phyloP scores from a whole-genome alignment of 2,329 filamentous ascomycete species.

The Pseudogymnoascus sp. region DNA sequence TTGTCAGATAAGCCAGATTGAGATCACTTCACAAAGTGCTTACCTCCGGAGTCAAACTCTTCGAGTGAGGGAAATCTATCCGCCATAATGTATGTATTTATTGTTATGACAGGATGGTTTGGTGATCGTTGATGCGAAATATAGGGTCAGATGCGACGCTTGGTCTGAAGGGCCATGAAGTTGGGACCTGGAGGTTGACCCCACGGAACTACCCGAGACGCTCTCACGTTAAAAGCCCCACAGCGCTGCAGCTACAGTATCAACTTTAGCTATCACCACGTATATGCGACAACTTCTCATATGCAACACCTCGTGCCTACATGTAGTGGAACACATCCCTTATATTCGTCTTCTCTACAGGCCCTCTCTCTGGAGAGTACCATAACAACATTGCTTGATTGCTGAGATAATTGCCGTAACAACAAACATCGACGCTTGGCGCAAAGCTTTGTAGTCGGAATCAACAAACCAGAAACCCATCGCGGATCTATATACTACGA shows the following conservation, averaged over 20 bases:
- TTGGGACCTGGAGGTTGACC: constrained; percentile 5
- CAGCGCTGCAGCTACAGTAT: constrained; percentile 6
- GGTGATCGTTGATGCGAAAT: constrained; percentile 1
- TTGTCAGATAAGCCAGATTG: constrained; percentile 14
- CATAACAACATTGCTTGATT: neutral
- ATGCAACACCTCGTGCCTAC: neutral
- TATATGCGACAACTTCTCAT: constrained; percentile 6
- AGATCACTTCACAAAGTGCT: constrained; percentile 14
- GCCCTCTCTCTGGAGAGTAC: neutral
- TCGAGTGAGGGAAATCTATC: constrained; percentile 54
- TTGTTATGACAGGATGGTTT: constrained; percentile 7
- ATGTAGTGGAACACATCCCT: neutral
- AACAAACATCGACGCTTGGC: neutral
- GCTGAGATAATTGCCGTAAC: constrained; percentile 3
- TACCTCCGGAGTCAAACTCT: constrained; percentile 48
- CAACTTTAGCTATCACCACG: constrained; percentile 5
- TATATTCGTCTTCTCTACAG: neutral
- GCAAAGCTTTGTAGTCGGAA: constrained; percentile 8
- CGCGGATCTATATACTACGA: constrained; percentile 3
- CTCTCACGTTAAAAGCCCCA: constrained; percentile 2
- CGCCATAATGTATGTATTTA: constrained; percentile 38
- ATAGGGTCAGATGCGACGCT: constrained; percentile 2
- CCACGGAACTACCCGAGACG: constrained; percentile 9
- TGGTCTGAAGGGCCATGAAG: neutral
- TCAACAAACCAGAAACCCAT: neutral